Evolutionary conservation across 176 grass and related monocot species (phyloP), one percentile per base, ranked within the genome.

Genomic region (Otatea glauca): DNA sequence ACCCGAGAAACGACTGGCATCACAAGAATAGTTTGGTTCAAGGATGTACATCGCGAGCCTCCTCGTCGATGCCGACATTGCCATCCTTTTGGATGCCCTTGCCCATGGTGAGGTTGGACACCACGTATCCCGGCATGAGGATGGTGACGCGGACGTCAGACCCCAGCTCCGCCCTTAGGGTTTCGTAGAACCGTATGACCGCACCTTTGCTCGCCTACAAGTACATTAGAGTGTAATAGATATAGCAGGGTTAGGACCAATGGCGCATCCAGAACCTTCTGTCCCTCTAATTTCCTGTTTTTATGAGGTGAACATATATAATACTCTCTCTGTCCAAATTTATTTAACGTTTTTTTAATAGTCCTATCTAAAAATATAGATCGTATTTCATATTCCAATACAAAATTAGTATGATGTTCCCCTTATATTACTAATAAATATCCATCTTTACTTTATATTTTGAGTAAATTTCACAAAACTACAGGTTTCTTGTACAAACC

Each of bases 91-190:
- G 91, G 45, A 96, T 35, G 14, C 86, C 91, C 72, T 93, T 96
- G 73, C 94, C 94, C 86, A 89, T 96, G 58, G 94, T 96, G 79
- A 96, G 77, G 83, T 96, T 92, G 48, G 94, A 96, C 18, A 89
- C 94, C 6, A 96, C 91, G 39, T 93, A 96, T 4, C 94, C 94
- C 8, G 90, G 94, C 49, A 87, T 79, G 18, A 96, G 72, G 68
- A 96, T 91, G 65, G 94, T 96, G 80, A 96, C 82, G 15, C 89
- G 70, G 74, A 96, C 87, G 17, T 93, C 50, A 2, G 91, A 83
- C 1, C 94, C 91, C 43, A 96, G 68, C 81, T 96, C 94, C 3
- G 88, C 73, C 88, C 91, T 75, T 34, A 96, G 62, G 4, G 94
- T 96, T 73, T 96, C 94, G 35, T 87, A 93, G 77, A 96, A 93